Evolutionary conservation across 371 early-diverging fungal species (phyloP).

Genomic region (Mucor racemosus): DNA sequence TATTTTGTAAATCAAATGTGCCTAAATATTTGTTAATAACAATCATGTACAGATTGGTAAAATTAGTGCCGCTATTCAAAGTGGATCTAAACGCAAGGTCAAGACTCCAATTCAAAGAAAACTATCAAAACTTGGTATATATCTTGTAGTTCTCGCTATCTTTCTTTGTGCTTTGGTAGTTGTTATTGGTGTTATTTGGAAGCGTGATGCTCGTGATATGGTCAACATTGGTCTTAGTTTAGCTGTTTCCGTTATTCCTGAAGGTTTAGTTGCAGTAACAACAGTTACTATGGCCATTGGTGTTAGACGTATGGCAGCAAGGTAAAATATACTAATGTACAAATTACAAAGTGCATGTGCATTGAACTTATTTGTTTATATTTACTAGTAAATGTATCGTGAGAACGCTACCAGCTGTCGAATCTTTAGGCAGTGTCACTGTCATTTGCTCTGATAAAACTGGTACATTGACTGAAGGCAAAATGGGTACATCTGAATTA

Average conservation of each 20-base stretch:
- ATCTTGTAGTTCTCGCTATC: constrained; percentile 80
- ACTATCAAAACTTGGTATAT: constrained; percentile 67
- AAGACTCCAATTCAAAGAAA: constrained; percentile 83
- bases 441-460: constrained; percentile 97
- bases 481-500: constrained; percentile 78
- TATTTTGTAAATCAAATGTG: not conserved
- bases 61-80: constrained; percentile 86
- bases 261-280: constrained; percentile 93
- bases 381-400: constrained; percentile 65
- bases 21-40: not conserved
- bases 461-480: constrained; percentile 94
- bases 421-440: constrained; percentile 91
- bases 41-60: constrained; percentile 71
- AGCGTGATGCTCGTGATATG: constrained; percentile 47
- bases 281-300: constrained; percentile 94
- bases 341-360: not conserved
- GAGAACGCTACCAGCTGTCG: constrained; percentile 87
- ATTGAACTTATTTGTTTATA: not conserved
- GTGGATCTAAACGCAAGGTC: constrained; percentile 62
- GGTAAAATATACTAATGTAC: constrained; percentile 50
- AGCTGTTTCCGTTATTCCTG: constrained; percentile 95
- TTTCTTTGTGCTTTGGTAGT: constrained; percentile 83
- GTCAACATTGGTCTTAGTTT: constrained; percentile 56
- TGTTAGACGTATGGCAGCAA: constrained; percentile 87
- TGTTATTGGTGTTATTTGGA: constrained; percentile 79